Evolutionary conservation across 1,139 yeast genomes (phyloP).

Genomic region (Diutina siamensis): DNA sequence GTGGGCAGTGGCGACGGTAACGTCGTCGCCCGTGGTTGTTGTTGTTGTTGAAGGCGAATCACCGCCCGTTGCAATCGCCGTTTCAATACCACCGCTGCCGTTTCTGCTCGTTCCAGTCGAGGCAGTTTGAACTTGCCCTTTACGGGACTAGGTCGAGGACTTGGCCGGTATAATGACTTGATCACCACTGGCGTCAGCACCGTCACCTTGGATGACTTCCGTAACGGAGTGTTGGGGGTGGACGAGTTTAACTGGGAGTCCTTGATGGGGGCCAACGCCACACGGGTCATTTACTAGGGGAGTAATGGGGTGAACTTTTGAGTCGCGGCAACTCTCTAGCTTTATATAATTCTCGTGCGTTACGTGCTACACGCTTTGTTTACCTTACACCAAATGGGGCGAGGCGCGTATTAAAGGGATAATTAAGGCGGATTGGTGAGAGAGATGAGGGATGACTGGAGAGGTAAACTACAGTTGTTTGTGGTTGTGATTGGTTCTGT

Average conservation of each 20-base stretch:
- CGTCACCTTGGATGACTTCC: background rate
- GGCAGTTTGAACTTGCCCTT: background rate
- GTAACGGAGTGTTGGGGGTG: slow-evolving; percentile 2
- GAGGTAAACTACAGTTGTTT: too few species aligned
- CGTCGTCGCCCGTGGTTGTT: background rate
- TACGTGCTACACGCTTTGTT: slow-evolving; percentile 1
- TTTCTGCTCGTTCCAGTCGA: background rate
- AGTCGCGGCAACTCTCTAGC: background rate
- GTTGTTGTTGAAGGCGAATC: slow-evolving; percentile 42
- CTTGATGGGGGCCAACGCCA: slow-evolving; percentile 6
- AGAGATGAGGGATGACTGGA: background rate
- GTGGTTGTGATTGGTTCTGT: background rate
- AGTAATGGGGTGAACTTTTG: background rate
- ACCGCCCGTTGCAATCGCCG: slow-evolving; percentile 68
- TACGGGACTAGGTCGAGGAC: background rate
- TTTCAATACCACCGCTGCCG: slow-evolving; percentile 32
- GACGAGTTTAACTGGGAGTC: slow-evolving; percentile 4
- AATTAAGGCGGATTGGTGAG: background rate
- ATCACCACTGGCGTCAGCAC: slow-evolving; percentile 3
- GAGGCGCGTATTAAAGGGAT: background rate
- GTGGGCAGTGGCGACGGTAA: background rate
- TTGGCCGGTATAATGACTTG: background rate
- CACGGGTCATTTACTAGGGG: slow-evolving; percentile 1
- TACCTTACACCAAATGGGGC: background rate
- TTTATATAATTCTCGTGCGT: slow-evolving; percentile 1